These are phyloP conservation scores for Yarrowia sp. DNA, from an alignment of 805 yeast genomes.

Conservation along the genomic window DNA sequence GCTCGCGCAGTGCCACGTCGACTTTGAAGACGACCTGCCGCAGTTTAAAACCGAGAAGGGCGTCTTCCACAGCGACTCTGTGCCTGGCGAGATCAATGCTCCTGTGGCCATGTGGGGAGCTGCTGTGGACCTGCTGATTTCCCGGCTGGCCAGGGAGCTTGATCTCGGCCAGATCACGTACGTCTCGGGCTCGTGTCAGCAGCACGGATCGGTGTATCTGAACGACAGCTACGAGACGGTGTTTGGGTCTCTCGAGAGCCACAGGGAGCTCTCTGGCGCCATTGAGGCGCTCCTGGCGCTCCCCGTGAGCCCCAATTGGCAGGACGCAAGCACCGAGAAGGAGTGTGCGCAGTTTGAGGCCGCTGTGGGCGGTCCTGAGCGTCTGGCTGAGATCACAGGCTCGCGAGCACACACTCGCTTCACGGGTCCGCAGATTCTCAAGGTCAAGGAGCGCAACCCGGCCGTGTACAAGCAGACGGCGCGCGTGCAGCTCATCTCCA, in stretches of 20 bases:
- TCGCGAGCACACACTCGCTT: constrained; percentile 86
- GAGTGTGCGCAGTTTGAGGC: constrained; percentile 64
- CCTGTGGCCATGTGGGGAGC: constrained; percentile 92
- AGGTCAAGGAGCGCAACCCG: constrained; percentile 54
- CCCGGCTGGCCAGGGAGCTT: constrained; percentile 48
- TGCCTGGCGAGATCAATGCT: constrained; percentile 56
- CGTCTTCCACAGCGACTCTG: constrained; percentile 52
- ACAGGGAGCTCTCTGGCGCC: not conserved
- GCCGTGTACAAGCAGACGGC: constrained; percentile 54
- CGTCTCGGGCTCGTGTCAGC: constrained; percentile 85
- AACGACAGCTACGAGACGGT: constrained; percentile 38
- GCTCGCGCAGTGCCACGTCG: constrained; percentile 59
- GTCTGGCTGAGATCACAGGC: constrained; percentile 69
- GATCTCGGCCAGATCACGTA: constrained; percentile 61
- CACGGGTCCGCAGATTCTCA: constrained; percentile 89
- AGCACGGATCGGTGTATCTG: constrained; percentile 90
- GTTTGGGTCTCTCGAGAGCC: not conserved
- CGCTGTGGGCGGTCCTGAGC: constrained; percentile 56
- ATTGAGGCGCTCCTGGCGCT: constrained; percentile 42
- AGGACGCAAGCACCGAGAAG: constrained; percentile 79
- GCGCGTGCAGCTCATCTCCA: constrained; percentile 72
- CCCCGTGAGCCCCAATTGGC: constrained; percentile 85
- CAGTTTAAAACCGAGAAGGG: constrained; percentile 70
- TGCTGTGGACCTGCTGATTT: constrained; percentile 66
- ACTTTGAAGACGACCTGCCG: constrained; percentile 65